Evolutionary conservation across 2,329 filamentous ascomycete genomes (phyloP).

Genomic region (Diaporthe vexans): DNA sequence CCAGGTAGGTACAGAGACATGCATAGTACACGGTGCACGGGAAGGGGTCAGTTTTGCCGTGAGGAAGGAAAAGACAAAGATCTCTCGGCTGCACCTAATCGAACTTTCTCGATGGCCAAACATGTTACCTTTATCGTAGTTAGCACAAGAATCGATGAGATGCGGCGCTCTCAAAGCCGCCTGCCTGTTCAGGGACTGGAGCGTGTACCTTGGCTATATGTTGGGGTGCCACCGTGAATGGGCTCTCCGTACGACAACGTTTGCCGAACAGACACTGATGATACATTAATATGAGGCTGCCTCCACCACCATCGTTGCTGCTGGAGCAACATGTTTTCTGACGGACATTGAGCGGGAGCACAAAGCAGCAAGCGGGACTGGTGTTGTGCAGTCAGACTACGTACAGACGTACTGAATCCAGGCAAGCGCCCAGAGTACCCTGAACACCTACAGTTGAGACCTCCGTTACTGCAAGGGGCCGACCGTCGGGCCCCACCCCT

Average conservation of each 20-base stretch:
- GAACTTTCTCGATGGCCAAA: not conserved
- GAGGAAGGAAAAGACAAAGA: not conserved
- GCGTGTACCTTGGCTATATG: not conserved
- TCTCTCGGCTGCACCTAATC: not conserved
- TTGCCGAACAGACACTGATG: not conserved
- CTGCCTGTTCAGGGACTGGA: not conserved
- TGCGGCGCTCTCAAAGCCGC: too few species aligned
- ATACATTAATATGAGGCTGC: too few species aligned
- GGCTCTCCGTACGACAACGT: not conserved
- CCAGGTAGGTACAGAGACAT: too few species aligned
- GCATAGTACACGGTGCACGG: not conserved
- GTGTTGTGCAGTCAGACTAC: too few species aligned
- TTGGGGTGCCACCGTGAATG: not conserved
- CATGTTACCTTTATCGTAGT: not conserved
- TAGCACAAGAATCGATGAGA: not conserved
- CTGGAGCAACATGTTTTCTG: too few species aligned
- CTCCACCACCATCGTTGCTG: too few species aligned
- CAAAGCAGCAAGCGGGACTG: too few species aligned
- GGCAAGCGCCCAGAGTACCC: too few species aligned
- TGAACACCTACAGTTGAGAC: too few species aligned
- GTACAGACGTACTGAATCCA: too few species aligned
- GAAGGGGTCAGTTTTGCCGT: not conserved
- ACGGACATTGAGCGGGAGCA: too few species aligned
- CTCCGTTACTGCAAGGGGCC: not conserved
- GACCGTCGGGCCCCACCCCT: constrained; percentile 12